Conservation (phyloP, 2,329 filamentous ascomycete species). For the Rosellinia necatrix region DNA sequence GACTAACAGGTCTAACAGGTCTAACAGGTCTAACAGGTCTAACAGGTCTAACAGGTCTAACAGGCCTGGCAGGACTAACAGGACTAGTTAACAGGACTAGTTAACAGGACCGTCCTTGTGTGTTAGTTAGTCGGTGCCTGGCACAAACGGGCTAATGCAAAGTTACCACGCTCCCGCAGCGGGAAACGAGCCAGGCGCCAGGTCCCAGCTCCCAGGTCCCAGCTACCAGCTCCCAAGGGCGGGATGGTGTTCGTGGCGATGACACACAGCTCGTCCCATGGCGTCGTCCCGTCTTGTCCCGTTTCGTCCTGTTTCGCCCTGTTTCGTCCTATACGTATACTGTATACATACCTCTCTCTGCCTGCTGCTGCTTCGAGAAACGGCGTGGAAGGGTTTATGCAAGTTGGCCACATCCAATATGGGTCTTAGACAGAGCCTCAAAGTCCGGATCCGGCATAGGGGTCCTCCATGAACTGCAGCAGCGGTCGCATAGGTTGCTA, state of each 20-base stretch:
- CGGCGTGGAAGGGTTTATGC: constrained; percentile 3
- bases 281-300: too few species aligned
- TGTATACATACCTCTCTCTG: too few species aligned
- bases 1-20: too few species aligned
- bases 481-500: background rate
- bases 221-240: too few species aligned
- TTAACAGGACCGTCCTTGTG: too few species aligned
- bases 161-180: constrained; percentile 31
- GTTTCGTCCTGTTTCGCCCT: too few species aligned
- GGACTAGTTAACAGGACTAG: too few species aligned
- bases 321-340: too few species aligned
- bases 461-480: background rate
- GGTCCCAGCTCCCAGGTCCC: background rate
- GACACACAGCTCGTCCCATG: too few species aligned
- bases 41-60: too few species aligned
- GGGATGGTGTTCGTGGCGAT: constrained; percentile 7
- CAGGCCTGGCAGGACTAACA: too few species aligned
- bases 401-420: constrained; percentile 19
- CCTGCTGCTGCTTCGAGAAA: constrained; percentile 18
- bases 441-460: constrained; percentile 25
- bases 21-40: too few species aligned
- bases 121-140: constrained; percentile 24
- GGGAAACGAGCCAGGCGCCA: constrained; percentile 18
- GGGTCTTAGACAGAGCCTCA: constrained; percentile 34
- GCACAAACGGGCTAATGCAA: constrained; percentile 32